Base-by-base conservation (phyloP, 2,329 filamentous ascomycete species). In the Penicillium sp. region DNA sequence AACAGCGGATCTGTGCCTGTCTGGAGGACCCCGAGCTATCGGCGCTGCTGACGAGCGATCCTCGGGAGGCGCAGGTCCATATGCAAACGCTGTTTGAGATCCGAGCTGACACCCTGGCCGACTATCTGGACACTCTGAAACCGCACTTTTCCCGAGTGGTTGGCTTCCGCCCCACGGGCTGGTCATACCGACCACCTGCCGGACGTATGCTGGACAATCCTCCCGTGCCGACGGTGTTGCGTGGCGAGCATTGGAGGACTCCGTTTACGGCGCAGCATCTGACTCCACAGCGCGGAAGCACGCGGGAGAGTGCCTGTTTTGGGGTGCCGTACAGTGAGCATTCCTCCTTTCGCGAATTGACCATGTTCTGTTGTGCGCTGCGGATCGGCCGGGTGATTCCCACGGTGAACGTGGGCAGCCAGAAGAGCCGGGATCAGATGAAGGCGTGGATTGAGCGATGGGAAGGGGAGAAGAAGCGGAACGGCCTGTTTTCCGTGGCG, bases 41-140 rank as follows among this genome's bases (percentile, higher is more conserved):
- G 27, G 83, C 85, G 0, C 84, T 92, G 4, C 84, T 99, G 69
- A 99, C 95, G 0, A 82, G 83, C 7, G 81, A 97, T 71, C 92
- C 95, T 0, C 79, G 84, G 22, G 90, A 91, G 68, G 95, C 95
- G 0, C 94, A 98, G 75, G 92, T 99, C 0, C 95, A 99, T 77
- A 97, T 99, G 93, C 96, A 96, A 68, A 92, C 90, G 69, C 82
- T 99, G 10, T 95, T 95, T 82, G 94, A 98, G 75, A 92, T 99
- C 65, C 88, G 92, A 27, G 88, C 92, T 36, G 93, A 97, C 66
- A 96, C 94, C 0, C 65, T 99, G 1, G 87, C 91, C 64, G 93
- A 96, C 60, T 99, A 99, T 69, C 84, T 98, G 6, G 86, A 89
- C 67, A 83, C 85, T 37, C 90, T 92, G 78, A 89, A 89, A 62